Percentiles rank a stretch among this genome's conserved stretches.
Evolutionary conservation across 163 green algal species (phyloP).

Genomic region (Scenedesmus sp.): DNA sequence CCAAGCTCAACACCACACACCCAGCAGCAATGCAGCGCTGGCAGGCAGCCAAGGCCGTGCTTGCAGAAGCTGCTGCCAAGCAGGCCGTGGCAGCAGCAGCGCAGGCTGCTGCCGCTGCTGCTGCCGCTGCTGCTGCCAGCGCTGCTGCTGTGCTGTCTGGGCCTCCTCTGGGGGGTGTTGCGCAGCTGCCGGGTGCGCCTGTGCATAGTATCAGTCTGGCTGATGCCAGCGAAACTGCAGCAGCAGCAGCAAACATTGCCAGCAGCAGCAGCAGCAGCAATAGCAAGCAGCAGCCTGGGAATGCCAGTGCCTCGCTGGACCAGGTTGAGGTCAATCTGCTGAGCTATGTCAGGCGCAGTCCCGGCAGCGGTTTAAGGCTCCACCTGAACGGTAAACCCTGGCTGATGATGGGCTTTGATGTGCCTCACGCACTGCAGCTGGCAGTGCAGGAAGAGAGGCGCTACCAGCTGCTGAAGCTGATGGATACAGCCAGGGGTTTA

Average conservation of each 20-base stretch:
- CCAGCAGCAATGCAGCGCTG: background rate
- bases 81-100: background rate
- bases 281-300: background rate
- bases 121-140: background rate
- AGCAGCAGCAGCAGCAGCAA: background rate
- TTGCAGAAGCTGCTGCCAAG: background rate
- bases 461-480: background rate
- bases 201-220: background rate
- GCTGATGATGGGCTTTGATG: constrained; percentile 14
- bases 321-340: constrained; percentile 16
- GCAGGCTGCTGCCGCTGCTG: background rate
- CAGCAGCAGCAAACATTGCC: background rate
- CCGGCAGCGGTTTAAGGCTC: background rate
- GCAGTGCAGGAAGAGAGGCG: background rate
- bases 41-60: background rate
- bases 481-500: background rate
- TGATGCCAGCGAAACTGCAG: background rate
- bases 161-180: background rate
- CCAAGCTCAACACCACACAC: constrained; percentile 4
- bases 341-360: constrained; percentile 4
- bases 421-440: constrained; percentile 23
- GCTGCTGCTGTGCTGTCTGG: background rate
- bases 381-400: background rate
- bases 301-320: background rate
- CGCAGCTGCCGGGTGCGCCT: background rate